Evolutionary conservation across 1,139 yeast species (phyloP), one percentile per base, ranked within the genome.

Genomic region (Saccharomycopsis hybrid): DNA sequence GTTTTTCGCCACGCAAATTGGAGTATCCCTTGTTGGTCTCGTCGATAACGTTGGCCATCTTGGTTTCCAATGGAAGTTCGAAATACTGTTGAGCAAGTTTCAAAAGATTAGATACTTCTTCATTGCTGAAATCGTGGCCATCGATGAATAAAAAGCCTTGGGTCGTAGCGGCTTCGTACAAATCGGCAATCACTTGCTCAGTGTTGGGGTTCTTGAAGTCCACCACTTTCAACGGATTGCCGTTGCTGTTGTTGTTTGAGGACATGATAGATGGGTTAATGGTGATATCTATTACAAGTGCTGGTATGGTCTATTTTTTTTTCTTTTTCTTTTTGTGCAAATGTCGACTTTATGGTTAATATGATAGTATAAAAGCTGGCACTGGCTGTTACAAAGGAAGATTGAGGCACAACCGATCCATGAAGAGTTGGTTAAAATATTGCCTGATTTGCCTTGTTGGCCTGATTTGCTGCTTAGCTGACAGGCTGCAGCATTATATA

Each of bases 141-240:
- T 83, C 86, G 4, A 85, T 70, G 58, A 83, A 82, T 43, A 85
- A 68, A 59, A 85, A 85, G 0, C 95, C 94, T 55, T 82, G 83
- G 0, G 77, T 66, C 13, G 78, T 69, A 5, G 88, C 87, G 1
- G 92, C 92, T 3, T 76, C 67, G 8, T 82, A 70, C 18, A 85
- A 70, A 47, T 72, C 67, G 5, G 69, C 70, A 0, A 80, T 83
- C 1, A 84, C 74, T 9, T 58, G 53, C 5, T 42, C 7, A 13
- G 62, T 60, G 53, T 73, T 67, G 40, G 73, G 59, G 4, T 60
- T 56, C n/a, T 82, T 67, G 9, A 85, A 72, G 58, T 85, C 87
- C 18, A 85, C 74, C 1, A 77, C 68, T 55, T 75, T 66, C 32
- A 78, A 65, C 2, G 80, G 80, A 47, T 59, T 62, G 45, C 35